phyloP scores from a whole-genome alignment of 305 asterid species.

The Solanum hybrid region DNA sequence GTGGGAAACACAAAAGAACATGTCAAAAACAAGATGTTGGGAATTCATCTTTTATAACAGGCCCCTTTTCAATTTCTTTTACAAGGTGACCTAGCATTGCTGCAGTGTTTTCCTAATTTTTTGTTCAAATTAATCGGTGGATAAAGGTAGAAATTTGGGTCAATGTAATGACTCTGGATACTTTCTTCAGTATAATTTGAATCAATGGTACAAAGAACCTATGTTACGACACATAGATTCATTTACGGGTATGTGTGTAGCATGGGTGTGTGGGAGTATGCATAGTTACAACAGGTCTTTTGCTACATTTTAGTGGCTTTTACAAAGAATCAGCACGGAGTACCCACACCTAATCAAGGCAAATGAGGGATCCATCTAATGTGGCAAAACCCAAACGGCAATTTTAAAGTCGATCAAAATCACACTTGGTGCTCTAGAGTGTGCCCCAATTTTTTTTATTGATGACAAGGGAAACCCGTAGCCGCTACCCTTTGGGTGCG shows the following conservation, averaged over 20 bases:
- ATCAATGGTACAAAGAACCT: neutral
- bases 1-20: neutral
- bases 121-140: neutral
- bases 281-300: neutral
- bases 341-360: neutral
- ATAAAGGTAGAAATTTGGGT: neutral
- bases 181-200: neutral
- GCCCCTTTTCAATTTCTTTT: neutral
- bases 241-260: neutral
- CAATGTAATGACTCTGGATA: neutral
- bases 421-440: neutral
- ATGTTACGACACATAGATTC: neutral
- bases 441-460: neutral
- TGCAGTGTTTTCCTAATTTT: neutral
- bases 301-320: neutral
- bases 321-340: neutral
- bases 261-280: neutral
- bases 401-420: neutral
- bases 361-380: neutral
- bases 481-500: no score
- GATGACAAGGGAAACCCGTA: no score
- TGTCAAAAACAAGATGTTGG: neutral
- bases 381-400: neutral
- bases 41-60: slow-evolving; percentile 1
- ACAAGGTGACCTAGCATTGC: neutral